These are phyloP conservation scores for Teratosphaeria viscida DNA, from an alignment of 2,329 filamentous ascomycete genomes.

Conservation along the genomic window DNA sequence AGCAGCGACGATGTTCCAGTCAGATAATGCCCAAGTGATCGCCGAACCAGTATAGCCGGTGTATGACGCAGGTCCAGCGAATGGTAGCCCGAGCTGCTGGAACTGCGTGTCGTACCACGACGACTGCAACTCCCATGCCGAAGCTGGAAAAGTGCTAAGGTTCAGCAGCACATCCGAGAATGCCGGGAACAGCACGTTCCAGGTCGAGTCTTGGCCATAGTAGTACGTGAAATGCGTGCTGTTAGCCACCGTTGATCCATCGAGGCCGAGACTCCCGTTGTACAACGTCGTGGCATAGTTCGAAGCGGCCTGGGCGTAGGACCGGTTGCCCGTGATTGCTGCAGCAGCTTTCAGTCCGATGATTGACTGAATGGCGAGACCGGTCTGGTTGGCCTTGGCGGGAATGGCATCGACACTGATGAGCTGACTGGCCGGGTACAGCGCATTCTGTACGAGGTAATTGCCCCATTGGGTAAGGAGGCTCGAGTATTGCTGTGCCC, in stretches of 20 bases:
- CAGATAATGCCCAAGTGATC: conserved; percentile 14
- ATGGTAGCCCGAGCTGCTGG: conserved; percentile 11
- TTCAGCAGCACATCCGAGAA: conserved; percentile 39
- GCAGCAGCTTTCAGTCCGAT: conserved; percentile 33
- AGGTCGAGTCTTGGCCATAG: conserved; percentile 28
- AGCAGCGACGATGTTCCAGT: conserved; percentile 19
- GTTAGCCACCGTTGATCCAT: conserved; percentile 10
- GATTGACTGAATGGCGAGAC: conserved; percentile 18
- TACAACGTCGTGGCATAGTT: conserved; percentile 14
- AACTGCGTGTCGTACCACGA: conserved; percentile 14
- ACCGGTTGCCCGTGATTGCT: conserved; percentile 33
- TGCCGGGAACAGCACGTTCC: conserved; percentile 41
- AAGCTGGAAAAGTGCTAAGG: conserved; percentile 29
- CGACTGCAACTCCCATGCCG: conserved; percentile 15
- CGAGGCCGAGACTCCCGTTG: conserved; percentile 13
- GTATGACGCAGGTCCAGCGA: conserved; percentile 11
- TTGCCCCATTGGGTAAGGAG: conserved; percentile 44
- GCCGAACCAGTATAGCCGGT: conserved; percentile 7
- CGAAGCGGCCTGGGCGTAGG: conserved; percentile 26
- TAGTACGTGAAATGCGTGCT: conserved; percentile 34
- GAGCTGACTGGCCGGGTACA: conserved; percentile 45
- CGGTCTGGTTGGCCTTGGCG: conserved; percentile 37
- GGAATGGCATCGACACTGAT: conserved; percentile 48
- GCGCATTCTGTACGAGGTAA: conserved; percentile 42
- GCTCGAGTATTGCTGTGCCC: conserved; percentile 39